These are phyloP conservation scores for Gastrolobium villosum DNA, from an alignment of 306 rosid species.

Conservation along the genomic window DNA sequence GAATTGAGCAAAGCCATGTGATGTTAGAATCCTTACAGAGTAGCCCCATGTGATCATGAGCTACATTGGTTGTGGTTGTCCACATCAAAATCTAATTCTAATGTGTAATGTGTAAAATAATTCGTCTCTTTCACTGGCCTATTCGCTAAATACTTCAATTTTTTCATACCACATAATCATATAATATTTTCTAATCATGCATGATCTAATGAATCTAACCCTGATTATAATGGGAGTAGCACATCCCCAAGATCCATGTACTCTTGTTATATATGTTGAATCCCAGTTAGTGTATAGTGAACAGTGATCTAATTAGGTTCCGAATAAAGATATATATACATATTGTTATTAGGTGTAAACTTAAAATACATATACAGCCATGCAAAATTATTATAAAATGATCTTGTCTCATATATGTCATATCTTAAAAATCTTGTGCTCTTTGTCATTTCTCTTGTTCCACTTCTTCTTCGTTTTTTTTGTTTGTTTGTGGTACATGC, in stretches of 20 bases:
- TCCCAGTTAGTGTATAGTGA: background rate
- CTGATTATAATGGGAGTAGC: conserved; percentile 6
- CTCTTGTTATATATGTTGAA: conserved; percentile 36
- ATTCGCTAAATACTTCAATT: background rate
- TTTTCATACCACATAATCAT: background rate
- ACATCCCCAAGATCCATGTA: conserved; percentile 37
- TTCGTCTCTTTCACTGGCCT: conserved; percentile 23
- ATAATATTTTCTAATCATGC: background rate
- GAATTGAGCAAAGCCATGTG: conserved; percentile 56
- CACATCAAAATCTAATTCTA: conserved; percentile 45
- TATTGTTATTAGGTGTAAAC: background rate
- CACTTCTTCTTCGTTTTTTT: too few species aligned
- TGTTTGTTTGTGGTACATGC: too few species aligned
- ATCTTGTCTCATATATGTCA: background rate
- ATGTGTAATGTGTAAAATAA: background rate
- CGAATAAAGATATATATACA: background rate
- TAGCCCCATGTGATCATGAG: conserved; percentile 62
- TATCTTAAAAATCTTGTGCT: background rate
- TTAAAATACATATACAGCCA: background rate
- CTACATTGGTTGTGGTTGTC: conserved; percentile 57
- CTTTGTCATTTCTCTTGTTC: background rate
- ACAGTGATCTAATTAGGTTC: conserved; percentile 1
- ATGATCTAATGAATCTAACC: conserved; percentile 40
- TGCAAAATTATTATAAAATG: too few species aligned
- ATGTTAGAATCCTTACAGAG: conserved; percentile 28